These are phyloP conservation scores for Backusella australiensis DNA, from an alignment of 192 early-diverging fungal species.

Conservation along the genomic window DNA sequence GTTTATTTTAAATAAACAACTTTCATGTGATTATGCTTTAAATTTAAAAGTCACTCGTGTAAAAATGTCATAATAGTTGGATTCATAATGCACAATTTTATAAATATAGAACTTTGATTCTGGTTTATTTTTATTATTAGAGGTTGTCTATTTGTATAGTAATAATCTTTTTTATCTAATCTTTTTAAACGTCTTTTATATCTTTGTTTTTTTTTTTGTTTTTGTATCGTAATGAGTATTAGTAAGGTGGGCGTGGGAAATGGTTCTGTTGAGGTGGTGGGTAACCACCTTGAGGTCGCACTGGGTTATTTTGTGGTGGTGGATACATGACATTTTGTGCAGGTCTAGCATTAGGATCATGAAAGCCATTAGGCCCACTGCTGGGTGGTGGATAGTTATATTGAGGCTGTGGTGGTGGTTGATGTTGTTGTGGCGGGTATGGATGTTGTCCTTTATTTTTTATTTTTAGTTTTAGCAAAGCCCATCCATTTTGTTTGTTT, in stretches of 20 bases:
- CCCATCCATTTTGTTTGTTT: too few species aligned
- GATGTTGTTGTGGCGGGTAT: background rate
- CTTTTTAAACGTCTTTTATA: background rate
- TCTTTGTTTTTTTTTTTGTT: background rate
- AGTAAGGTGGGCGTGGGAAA: background rate
- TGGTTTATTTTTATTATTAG: background rate
- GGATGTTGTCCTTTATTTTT: background rate
- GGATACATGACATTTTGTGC: background rate
- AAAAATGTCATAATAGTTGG: background rate
- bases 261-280: background rate
- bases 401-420: background rate
- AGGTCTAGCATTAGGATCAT: background rate
- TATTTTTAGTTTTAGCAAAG: background rate
- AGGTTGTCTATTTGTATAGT: background rate
- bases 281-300: background rate
- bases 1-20: background rate
- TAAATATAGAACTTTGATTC: background rate
- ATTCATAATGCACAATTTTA: too few species aligned
- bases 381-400: background rate
- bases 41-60: background rate
- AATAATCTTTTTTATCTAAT: background rate
- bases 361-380: background rate
- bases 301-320: background rate
- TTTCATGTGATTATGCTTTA: slow-evolving; percentile 10
- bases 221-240: background rate